Conservation (phyloP, 805 yeast species). For the Kluyveromyces starmeri region DNA sequence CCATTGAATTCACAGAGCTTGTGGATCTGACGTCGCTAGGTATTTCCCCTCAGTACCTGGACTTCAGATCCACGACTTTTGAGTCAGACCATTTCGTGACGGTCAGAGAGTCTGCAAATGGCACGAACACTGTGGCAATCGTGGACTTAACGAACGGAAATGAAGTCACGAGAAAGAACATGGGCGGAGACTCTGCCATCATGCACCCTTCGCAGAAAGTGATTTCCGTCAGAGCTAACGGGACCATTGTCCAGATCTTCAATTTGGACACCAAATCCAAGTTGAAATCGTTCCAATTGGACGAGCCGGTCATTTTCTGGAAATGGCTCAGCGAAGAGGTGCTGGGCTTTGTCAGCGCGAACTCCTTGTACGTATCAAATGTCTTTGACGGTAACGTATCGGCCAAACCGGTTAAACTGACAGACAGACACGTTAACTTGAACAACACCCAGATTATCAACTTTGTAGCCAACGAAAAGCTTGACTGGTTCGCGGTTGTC, state of each 20-base stretch:
- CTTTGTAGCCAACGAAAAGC: constrained; percentile 68
- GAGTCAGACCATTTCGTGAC: constrained; percentile 90
- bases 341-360: constrained; percentile 78
- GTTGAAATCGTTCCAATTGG: constrained; percentile 75
- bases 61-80: constrained; percentile 87
- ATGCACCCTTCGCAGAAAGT: constrained; percentile 88
- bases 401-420: constrained; percentile 69
- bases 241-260: constrained; percentile 91
- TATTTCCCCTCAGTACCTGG: constrained; percentile 74
- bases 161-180: constrained; percentile 76
- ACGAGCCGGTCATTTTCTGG: constrained; percentile 92
- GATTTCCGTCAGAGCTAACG: constrained; percentile 90
- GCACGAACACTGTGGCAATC: constrained; percentile 88
- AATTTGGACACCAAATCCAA: constrained; percentile 81
- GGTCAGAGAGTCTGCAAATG: constrained; percentile 51
- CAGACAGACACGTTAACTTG: constrained; percentile 76
- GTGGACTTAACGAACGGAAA: constrained; percentile 75
- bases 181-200: constrained; percentile 96
- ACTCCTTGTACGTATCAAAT: constrained; percentile 70
- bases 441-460: constrained; percentile 82
- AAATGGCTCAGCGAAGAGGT: constrained; percentile 72
- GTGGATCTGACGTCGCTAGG: constrained; percentile 82
- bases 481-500: constrained; percentile 89
- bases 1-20: constrained; percentile 94
- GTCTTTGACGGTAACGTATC: constrained; percentile 71